Conservation (phyloP, 768 basidiomycete species). For the Mycena sanguinolenta region DNA sequence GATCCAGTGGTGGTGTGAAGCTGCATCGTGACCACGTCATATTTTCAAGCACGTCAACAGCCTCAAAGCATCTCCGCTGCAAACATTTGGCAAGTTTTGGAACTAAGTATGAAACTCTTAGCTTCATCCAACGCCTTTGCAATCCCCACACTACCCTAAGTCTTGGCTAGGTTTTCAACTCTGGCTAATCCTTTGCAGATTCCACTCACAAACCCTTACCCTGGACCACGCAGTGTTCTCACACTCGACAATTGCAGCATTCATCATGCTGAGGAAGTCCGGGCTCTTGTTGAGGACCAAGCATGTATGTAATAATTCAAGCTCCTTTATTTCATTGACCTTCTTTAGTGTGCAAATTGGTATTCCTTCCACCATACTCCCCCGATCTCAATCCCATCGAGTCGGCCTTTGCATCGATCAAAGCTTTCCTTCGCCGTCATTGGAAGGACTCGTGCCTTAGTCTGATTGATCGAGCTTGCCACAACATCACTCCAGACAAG, state of each 20-base stretch:
- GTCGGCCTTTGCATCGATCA: constrained; percentile 36
- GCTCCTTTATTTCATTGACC: not conserved
- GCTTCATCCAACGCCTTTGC: no score
- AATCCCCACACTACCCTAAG: no score
- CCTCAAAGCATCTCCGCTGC: no score
- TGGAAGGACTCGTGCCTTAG: constrained; percentile 9
- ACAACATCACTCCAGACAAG: constrained; percentile 32
- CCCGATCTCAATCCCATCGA: constrained; percentile 46
- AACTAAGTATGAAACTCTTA: no score
- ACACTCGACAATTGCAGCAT: not conserved
- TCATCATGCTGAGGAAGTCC: no score
- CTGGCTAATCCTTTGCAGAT: not conserved
- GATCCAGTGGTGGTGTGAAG: no score
- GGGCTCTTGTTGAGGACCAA: not conserved
- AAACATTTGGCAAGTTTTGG: no score
- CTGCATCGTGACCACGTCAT: no score
- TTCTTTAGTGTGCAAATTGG: constrained; percentile 20
- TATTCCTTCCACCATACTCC: constrained; percentile 46
- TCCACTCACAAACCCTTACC: not conserved
- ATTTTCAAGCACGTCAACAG: no score
- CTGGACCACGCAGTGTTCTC: not conserved
- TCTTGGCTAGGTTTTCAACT: no score
- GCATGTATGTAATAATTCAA: not conserved
- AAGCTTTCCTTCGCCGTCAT: constrained; percentile 22
- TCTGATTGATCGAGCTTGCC: constrained; percentile 16